These are phyloP conservation scores for Penicillium sp. DNA, from an alignment of 2,329 filamentous ascomycete genomes.

Conservation along the genomic window DNA sequence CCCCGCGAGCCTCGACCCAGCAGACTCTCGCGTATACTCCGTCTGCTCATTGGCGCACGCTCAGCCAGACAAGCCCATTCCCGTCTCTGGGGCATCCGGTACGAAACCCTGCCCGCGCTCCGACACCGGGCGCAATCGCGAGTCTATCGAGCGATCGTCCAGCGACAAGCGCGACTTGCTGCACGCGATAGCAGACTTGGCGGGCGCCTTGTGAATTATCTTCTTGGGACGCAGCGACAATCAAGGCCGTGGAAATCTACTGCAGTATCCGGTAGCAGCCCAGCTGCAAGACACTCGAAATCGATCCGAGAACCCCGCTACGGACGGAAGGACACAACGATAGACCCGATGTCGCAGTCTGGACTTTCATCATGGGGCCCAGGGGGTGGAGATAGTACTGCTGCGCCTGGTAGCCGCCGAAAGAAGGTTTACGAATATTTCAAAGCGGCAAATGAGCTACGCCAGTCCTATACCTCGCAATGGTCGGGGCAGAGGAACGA, in stretches of 20 bases:
- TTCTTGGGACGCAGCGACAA: constrained; percentile 26
- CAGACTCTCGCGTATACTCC: constrained; percentile 52
- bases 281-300: constrained; percentile 12
- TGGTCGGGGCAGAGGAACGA: constrained; percentile 48
- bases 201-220: constrained; percentile 24
- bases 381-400: constrained; percentile 26
- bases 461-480: constrained; percentile 63
- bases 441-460: constrained; percentile 68
- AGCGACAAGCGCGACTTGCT: constrained; percentile 57
- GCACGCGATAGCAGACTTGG: constrained; percentile 40
- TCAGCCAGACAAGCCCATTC: constrained; percentile 62
- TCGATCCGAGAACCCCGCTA: constrained; percentile 15
- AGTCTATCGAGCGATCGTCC: constrained; percentile 71
- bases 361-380: constrained; percentile 22
- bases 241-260: constrained; percentile 13
- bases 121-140: constrained; percentile 70
- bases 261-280: constrained; percentile 2
- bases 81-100: constrained; percentile 66
- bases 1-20: constrained; percentile 20
- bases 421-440: constrained; percentile 73
- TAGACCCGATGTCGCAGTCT: constrained; percentile 25
- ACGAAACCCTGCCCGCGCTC: constrained; percentile 69
- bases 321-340: constrained; percentile 15
- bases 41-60: constrained; percentile 62
- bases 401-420: constrained; percentile 67